These are phyloP conservation scores for Kregervanrija delftensis DNA, from an alignment of 805 yeast species.

Conservation along the genomic window DNA sequence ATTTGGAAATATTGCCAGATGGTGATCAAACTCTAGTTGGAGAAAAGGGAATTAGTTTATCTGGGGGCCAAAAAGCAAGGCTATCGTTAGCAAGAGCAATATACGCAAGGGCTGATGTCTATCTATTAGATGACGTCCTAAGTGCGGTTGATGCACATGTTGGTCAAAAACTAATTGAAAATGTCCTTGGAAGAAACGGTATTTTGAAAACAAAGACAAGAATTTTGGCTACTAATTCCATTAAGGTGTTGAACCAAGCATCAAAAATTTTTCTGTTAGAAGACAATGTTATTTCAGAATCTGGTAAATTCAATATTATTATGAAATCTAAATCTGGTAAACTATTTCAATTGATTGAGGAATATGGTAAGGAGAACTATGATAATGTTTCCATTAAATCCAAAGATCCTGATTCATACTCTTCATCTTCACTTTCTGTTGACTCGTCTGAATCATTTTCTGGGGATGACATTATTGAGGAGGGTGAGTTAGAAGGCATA, in stretches of 20 bases:
- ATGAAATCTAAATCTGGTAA: slow-evolving; percentile 17
- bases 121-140: slow-evolving; percentile 82
- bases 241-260: slow-evolving; percentile 50
- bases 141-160: slow-evolving; percentile 98
- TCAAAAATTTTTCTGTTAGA: slow-evolving; percentile 54
- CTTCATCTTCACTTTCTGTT: background rate
- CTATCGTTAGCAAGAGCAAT: slow-evolving; percentile 92
- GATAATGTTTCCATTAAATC: background rate
- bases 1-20: slow-evolving; percentile 71
- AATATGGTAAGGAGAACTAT: slow-evolving; percentile 26
- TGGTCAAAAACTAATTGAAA: slow-evolving; percentile 70
- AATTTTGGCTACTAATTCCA: slow-evolving; percentile 52
- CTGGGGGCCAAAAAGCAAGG: slow-evolving; percentile 98
- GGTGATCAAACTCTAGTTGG: slow-evolving; percentile 93
- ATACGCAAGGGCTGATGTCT: slow-evolving; percentile 87
- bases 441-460: slow-evolving; percentile 4
- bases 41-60: slow-evolving; percentile 90
- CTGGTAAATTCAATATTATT: slow-evolving; percentile 40
- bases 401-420: too few relatives aligned
- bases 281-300: slow-evolving; percentile 48
- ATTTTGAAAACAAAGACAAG: slow-evolving; percentile 44
- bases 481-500: slow-evolving; percentile 8
- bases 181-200: slow-evolving; percentile 42
- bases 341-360: slow-evolving; percentile 31
- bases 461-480: slow-evolving; percentile 7